Base-by-base conservation (phyloP, 1,284 basidiomycete genomes). In the Malassezia obtusa region DNA sequence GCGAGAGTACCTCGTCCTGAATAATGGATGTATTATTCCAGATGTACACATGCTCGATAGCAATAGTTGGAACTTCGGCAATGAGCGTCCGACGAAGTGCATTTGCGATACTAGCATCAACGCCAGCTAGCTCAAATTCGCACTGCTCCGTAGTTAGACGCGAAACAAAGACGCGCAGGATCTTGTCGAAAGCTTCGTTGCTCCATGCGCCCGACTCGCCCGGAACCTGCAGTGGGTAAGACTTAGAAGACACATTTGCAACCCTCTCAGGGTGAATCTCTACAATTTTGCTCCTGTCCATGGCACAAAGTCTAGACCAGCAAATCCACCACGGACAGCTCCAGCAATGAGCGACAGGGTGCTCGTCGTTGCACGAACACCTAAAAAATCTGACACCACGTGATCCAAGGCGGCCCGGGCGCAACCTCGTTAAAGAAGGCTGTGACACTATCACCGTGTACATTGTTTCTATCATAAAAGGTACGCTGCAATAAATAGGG, bases 21-120 rank as follows among this genome's bases (percentile, higher is more conserved):
- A 98, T 84, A 65, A 98, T 87, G 2, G 84, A 85, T 0, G 89
- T 96, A 76, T 98, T 99, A 78, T 95, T 86, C 83, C 85, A 95
- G 2, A 94, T 80, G 75, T 90, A 98, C 8, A 89, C 88, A 60
- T 86, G 79, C 73, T 98, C 92, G 55, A 96, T 86, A n/a, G 86
- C 87, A 12, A 98, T 79, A 0, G 89, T 87, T 5, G 67, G 67
- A 19, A 70, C 91, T 80, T 99, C 92, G 24, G 94, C 87, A 48
- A 98, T 87, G 69, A 96, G 79, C 50, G 92, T 87, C 54, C 92
- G 79, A 38, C 94, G 81, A 62, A 95, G 82, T 0, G 92, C 89
- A 74, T 99, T 98, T 24, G 94, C 90, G 49, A 99, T 87, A 26
- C 87, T 87, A 0, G 94, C 88, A 76, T 99, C 94, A 28, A 96